Base-by-base conservation (phyloP, 1,139 yeast genomes). In the Suhomyces bribrorum region DNA sequence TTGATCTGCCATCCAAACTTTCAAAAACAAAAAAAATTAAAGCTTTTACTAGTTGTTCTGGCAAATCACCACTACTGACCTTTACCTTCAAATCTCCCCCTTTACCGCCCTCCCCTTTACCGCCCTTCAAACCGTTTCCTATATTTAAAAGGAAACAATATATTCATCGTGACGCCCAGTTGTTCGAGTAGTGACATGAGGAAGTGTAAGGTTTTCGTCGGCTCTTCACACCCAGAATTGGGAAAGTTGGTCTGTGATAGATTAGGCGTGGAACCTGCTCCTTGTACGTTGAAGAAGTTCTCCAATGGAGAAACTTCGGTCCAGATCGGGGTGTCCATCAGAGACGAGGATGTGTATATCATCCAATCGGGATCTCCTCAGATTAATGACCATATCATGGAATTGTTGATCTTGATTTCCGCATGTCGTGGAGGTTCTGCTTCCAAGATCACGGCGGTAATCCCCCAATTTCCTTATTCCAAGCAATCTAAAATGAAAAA, bases 361-460 rank as follows among this genome's bases (percentile, higher is more conserved):
- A 89, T 92, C 48, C 97, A 94, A 63, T 83, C 95, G 38, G 96
- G 97, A 7, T 85, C 95, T 8, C 84, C 88, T 16, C 77, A 84
- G 38, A 83, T 92, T 49, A 94, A 94, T 58, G 97, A 94, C 59
- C 95, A 89, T 57, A 87, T 94, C 41, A 94, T 94, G 98, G 98
- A 94, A 65, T 71, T 94, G 49, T 75, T 94, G 56, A 90, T 94
- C 46, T 75, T 94, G 53, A 90, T 92, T 29, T 83, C 95, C 31
- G 98, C 97, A 20, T 92, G 97, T 66, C 82, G 90, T 54, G 97
- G 97, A 42, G 99, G 98, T 14, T 86, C 96, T 11, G 98, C 99
- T 14, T 86, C 88, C 54, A 89, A 90, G 61, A 88, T 92, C 60
- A 92, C 98, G 14, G 97, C 97, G 7, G 97, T 94, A 26, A 83